phyloP scores from a whole-genome alignment of 148 eudicot species.

The Silene conica region DNA sequence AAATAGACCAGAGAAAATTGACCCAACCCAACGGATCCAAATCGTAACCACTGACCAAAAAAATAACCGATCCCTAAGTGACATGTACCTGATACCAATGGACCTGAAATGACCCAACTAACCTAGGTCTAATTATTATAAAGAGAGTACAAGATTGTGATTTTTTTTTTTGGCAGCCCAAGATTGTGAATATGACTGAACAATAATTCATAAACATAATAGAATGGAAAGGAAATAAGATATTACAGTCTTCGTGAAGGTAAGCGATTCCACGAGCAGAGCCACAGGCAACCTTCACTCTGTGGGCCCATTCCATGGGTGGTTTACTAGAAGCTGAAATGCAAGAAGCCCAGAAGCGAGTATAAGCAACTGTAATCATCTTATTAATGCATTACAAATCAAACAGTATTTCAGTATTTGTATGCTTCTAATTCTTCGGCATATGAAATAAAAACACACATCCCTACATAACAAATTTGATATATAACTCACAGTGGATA shows the following conservation, averaged over 20 bases:
- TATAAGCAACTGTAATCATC: conserved; percentile 15
- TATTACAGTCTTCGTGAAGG: conserved; percentile 80
- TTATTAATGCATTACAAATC: not conserved
- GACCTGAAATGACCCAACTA: too few relatives aligned
- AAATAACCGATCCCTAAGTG: too few relatives aligned
- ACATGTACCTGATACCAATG: too few relatives aligned
- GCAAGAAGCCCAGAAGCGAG: conserved; percentile 4
- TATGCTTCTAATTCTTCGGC: not conserved
- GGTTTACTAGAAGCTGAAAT: conserved; percentile 58
- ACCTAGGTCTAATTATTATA: not conserved
- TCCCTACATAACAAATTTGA: not conserved
- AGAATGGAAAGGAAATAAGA: not conserved
- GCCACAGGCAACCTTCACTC: conserved; percentile 78
- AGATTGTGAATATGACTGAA: not conserved
- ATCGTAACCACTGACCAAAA: too few relatives aligned
- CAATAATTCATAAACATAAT: conserved; percentile 4
- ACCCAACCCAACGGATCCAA: too few relatives aligned
- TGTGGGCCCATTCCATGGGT: conserved; percentile 69
- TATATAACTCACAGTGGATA: conserved; percentile 64
- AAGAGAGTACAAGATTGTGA: not conserved
- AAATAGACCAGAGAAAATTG: not conserved
- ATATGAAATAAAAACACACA: not conserved
- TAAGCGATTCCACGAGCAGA: conserved; percentile 83
- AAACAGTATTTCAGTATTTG: not conserved
- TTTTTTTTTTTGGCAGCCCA: too few relatives aligned